Evolutionary conservation across 108 stramenopile genomes (phyloP).

Genomic region (Seminavis robusta): DNA sequence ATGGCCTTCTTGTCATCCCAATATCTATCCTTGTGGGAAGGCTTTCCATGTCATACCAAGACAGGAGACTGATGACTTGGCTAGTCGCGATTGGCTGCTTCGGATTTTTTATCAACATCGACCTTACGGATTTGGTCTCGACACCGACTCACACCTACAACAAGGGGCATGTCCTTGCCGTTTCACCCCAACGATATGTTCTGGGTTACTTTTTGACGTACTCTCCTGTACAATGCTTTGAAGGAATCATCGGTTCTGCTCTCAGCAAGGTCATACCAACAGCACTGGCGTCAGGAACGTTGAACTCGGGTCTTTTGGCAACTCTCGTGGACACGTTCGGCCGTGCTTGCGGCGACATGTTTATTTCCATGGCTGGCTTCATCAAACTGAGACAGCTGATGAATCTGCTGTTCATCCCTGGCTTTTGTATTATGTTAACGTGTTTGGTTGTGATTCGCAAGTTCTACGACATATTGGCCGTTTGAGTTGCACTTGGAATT

Average conservation of each 20-base stretch:
- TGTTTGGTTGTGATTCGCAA: constrained; percentile 49
- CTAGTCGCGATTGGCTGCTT: constrained; percentile 39
- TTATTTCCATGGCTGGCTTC: constrained; percentile 55
- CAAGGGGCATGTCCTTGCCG: constrained; percentile 38
- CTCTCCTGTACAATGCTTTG: constrained; percentile 61
- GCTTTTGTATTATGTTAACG: constrained; percentile 39
- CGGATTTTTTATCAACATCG: constrained; percentile 62
- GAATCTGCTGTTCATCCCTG: constrained; percentile 68
- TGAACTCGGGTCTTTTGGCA: constrained; percentile 76
- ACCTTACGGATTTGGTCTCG: constrained; percentile 48
- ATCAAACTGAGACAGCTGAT: constrained; percentile 56
- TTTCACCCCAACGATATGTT: constrained; percentile 51
- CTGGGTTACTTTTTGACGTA: constrained; percentile 63
- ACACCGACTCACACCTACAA: constrained; percentile 45
- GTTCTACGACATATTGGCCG: constrained; percentile 57
- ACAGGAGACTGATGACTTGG: constrained; percentile 51
- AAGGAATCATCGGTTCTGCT: constrained; percentile 81
- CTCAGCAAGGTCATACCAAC: constrained; percentile 85
- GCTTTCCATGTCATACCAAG: constrained; percentile 51
- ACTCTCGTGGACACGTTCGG: constrained; percentile 50
- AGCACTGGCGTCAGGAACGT: constrained; percentile 82
- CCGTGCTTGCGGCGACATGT: constrained; percentile 64
- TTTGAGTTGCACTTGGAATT: constrained; percentile 26
- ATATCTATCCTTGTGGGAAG: constrained; percentile 69
- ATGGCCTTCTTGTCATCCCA: constrained; percentile 76